phyloP scores from a whole-genome alignment of 805 yeast species.

The Kodamaea hsintzibuensis region DNA sequence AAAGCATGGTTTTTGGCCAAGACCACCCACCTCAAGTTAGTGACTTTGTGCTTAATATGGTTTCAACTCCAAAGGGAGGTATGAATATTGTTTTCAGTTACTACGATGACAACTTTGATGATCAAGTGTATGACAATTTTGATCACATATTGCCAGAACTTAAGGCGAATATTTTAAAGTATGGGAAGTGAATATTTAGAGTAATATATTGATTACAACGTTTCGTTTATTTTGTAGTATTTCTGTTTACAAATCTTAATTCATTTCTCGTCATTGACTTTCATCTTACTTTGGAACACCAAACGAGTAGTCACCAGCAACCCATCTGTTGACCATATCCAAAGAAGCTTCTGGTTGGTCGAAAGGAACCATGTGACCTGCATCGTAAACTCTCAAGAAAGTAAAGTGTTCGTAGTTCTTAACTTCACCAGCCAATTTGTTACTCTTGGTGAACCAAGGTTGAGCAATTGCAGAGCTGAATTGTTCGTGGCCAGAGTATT shows the following conservation, averaged over 20 bases:
- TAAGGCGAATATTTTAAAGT: slow-evolving; percentile 20
- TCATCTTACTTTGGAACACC: background rate
- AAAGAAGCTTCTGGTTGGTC: slow-evolving; percentile 80
- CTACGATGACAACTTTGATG: slow-evolving; percentile 28
- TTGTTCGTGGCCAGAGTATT: slow-evolving; percentile 19
- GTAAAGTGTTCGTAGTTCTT: slow-evolving; percentile 74
- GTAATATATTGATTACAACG: background rate
- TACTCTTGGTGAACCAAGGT: slow-evolving; percentile 20
- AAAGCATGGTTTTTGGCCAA: slow-evolving; percentile 36
- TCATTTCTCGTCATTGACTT: too few relatives aligned
- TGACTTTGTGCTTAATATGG: slow-evolving; percentile 36
- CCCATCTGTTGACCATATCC: slow-evolving; percentile 86
- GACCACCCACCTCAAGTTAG: slow-evolving; percentile 34
- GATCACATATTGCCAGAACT: slow-evolving; percentile 22
- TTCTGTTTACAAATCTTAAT: too few relatives aligned
- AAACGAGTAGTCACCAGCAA: slow-evolving; percentile 56
- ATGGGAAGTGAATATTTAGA: background rate
- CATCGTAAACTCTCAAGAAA: slow-evolving; percentile 80
- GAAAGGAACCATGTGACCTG: slow-evolving; percentile 95
- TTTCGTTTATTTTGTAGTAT: too few relatives aligned
- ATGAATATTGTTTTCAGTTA: slow-evolving; percentile 35
- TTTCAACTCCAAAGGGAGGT: slow-evolving; percentile 33
- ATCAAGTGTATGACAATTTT: slow-evolving; percentile 22
- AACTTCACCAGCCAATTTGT: slow-evolving; percentile 60
- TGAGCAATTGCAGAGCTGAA: slow-evolving; percentile 18